Conservation (phyloP, 2,329 filamentous ascomycete species). For the Aspergillus eucalypticola region DNA sequence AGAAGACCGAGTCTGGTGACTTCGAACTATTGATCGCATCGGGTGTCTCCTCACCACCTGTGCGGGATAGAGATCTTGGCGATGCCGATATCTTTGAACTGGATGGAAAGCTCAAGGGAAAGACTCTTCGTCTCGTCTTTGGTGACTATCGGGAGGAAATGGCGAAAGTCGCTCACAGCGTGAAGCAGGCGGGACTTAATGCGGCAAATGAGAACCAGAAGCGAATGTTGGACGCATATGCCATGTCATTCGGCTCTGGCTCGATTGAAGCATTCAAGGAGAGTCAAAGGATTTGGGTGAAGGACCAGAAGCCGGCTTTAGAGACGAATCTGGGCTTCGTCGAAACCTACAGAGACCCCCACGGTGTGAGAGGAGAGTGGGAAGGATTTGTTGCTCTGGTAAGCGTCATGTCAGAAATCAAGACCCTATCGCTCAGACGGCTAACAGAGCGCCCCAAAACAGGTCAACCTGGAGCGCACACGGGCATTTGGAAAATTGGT, state of each 20-base stretch:
- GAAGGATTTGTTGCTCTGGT: conserved; percentile 75
- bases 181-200: conserved; percentile 67
- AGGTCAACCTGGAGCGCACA: conserved; percentile 85
- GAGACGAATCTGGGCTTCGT: conserved; percentile 83
- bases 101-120: conserved; percentile 63
- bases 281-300: conserved; percentile 77
- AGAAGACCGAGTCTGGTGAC: conserved; percentile 63
- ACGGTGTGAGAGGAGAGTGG: conserved; percentile 79
- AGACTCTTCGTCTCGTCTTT: conserved; percentile 69
- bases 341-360: conserved; percentile 81
- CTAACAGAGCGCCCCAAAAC: not conserved
- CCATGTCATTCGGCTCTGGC: conserved; percentile 71
- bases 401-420: conserved; percentile 14
- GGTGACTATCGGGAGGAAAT: conserved; percentile 75
- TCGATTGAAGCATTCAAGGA: conserved; percentile 78
- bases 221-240: conserved; percentile 72
- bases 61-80: conserved; percentile 67
- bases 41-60: conserved; percentile 60
- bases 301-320: conserved; percentile 76
- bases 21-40: conserved; percentile 77
- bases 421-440: not conserved
- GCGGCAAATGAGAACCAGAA: conserved; percentile 73
- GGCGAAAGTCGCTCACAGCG: conserved; percentile 64
- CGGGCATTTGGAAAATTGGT: conserved; percentile 85
- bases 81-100: conserved; percentile 64